Base-by-base conservation (phyloP, 306 rosid genomes). In the Fragaria nilgerrensis region DNA sequence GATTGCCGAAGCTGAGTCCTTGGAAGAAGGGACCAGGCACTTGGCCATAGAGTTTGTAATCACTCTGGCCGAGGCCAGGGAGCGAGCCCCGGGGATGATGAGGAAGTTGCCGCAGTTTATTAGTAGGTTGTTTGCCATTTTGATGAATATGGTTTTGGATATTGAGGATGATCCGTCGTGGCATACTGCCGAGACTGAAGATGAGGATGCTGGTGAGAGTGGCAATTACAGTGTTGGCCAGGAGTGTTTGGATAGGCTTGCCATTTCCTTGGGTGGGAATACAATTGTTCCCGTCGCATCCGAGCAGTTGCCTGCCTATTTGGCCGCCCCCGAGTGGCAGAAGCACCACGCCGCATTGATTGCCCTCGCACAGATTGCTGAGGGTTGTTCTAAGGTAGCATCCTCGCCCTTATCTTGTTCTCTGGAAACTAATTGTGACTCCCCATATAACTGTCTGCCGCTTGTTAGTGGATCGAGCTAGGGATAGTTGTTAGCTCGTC, bases 1-100 rank as follows among this genome's bases (percentile, higher is more conserved):
- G 82, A 90, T 94, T 79, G 97, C 97, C 0, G 98, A 94, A 83
- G 98, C 98, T 0, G 96, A 92, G 63, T 84, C 96, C 0, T 67
- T 92, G 82, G 98, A 94, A 72, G 97, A 94, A 83, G 97, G 97
- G 52, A 92, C 98, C 0, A 75, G 98, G 70, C 98, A 94, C 67
- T 79, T 94, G 92, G 97, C 98, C 5, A 89, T 94, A 32, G 98
- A 94, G 88, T 94, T 94, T 61, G 98, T 94, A 36, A 92, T 94
- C 61, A 92, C 98, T 1, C 90, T 94, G 1, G 97, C 98, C 0
- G 98, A 94, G 90, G 98, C 98, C 0, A 92, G 98, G 74, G 97
- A 94, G 82, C 83, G 98, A 1, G 98, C 98, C 0, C 98, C 98
- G 0, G 98, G 98, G 41, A 94, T 94, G 98, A 92, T 94, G 98